phyloP scores from a whole-genome alignment of 495 filamentous ascomycete species.

The Lentithecium fluviatile region DNA sequence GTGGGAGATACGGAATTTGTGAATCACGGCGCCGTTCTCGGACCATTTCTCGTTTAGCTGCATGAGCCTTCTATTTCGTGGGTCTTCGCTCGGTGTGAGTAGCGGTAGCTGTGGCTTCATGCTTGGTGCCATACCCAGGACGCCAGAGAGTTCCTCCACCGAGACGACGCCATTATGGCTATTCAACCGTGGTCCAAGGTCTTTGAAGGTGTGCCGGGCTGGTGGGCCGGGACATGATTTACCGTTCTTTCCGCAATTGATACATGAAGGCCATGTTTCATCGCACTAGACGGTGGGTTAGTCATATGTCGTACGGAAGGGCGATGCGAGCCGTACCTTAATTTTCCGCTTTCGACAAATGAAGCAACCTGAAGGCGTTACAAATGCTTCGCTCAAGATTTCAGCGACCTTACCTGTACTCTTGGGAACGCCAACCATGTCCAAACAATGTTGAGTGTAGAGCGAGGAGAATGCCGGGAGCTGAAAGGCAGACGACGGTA shows the following conservation, averaged over 20 bases:
- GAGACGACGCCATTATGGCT: neutral
- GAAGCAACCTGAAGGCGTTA: conserved; percentile 6
- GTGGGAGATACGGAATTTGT: conserved; percentile 23
- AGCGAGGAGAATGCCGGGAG: neutral
- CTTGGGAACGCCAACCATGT: conserved; percentile 31
- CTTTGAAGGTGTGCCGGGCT: conserved; percentile 28
- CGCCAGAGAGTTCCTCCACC: neutral
- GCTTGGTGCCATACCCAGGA: neutral
- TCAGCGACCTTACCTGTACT: conserved; percentile 9
- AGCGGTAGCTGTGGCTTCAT: neutral
- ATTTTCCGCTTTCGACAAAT: conserved; percentile 28
- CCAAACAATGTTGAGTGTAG: neutral
- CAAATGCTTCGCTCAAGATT: too few relatives aligned
- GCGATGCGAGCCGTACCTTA: conserved; percentile 17
- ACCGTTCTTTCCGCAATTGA: conserved; percentile 26
- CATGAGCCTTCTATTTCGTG: conserved; percentile 5
- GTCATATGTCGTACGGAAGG: neutral
- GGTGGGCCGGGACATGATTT: conserved; percentile 28
- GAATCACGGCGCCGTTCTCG: conserved; percentile 17
- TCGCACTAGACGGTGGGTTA: conserved; percentile 20
- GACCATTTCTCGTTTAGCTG: conserved; percentile 29
- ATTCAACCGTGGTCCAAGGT: conserved; percentile 14
- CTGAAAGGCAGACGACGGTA: neutral
- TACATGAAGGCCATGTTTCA: conserved; percentile 26
- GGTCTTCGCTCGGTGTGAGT: neutral